Conservation (phyloP, 192 early-diverging fungal species). For the Backusella liffmaniae region DNA sequence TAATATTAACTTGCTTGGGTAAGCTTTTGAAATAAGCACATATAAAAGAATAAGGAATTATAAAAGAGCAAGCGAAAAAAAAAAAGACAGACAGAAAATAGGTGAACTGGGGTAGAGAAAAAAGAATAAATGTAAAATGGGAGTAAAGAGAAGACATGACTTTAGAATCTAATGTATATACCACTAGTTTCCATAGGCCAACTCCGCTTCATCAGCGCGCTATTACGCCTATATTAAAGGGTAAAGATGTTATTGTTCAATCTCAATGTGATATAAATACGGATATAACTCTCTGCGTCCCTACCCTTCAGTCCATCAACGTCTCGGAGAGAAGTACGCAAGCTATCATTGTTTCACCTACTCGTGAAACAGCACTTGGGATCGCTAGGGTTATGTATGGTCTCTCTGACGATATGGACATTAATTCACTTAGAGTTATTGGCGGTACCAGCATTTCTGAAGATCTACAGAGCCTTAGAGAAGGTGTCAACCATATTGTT, state of each 20-base stretch:
- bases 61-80: too few relatives aligned
- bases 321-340: conserved; percentile 74
- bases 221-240: conserved; percentile 93
- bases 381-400: conserved; percentile 93
- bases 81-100: too few relatives aligned
- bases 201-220: conserved; percentile 96
- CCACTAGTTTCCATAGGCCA: conserved; percentile 86
- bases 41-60: too few relatives aligned
- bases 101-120: background rate
- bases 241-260: conserved; percentile 98
- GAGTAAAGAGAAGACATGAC: background rate
- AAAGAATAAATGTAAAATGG: background rate
- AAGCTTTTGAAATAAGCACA: conserved; percentile 7
- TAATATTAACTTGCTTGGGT: conserved; percentile 97
- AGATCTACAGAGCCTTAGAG: conserved; percentile 77
- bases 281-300: conserved; percentile 99
- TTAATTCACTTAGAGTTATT: conserved; percentile 93
- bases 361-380: conserved; percentile 95
- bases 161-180: background rate
- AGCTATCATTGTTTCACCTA: conserved; percentile 95
- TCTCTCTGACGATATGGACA: conserved; percentile 93
- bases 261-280: conserved; percentile 99
- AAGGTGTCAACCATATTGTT: conserved; percentile 82
- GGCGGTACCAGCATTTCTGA: conserved; percentile 94
- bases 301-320: conserved; percentile 94